These are phyloP conservation scores for Penicillium verrucosum DNA, from an alignment of 2,329 filamentous ascomycete genomes.

Conservation along the genomic window DNA sequence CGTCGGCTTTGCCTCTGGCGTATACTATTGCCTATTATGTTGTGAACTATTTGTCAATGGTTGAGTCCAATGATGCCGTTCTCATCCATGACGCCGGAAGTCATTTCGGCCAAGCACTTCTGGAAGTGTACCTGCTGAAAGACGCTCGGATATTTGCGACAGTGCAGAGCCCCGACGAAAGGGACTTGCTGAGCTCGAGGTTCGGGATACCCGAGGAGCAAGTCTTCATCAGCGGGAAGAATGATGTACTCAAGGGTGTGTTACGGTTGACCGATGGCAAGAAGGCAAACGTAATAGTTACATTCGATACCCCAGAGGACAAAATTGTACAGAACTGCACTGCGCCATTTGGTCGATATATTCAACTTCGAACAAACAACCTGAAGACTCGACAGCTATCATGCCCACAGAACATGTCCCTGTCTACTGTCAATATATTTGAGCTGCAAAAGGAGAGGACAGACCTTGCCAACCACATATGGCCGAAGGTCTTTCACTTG, in stretches of 20 bases:
- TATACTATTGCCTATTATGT: slow-evolving; percentile 25
- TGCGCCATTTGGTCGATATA: slow-evolving; percentile 29
- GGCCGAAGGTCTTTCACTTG: slow-evolving; percentile 12
- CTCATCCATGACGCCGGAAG: slow-evolving; percentile 31
- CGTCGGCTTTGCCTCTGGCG: slow-evolving; percentile 20
- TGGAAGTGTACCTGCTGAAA: slow-evolving; percentile 15
- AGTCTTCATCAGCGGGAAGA: slow-evolving; percentile 12
- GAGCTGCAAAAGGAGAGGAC: slow-evolving; percentile 8
- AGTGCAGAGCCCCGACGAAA: slow-evolving; percentile 11
- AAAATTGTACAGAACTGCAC: slow-evolving; percentile 5
- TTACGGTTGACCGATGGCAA: neutral
- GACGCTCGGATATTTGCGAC: slow-evolving; percentile 13
- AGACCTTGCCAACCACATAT: slow-evolving; percentile 6
- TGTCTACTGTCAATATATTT: slow-evolving; percentile 17
- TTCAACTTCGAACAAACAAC: slow-evolving; percentile 28
- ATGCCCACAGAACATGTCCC: slow-evolving; percentile 6
- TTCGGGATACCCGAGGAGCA: slow-evolving; percentile 12
- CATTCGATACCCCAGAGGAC: neutral
- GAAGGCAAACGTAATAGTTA: slow-evolving; percentile 18
- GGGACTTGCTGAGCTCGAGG: slow-evolving; percentile 1
- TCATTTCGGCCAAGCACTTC: slow-evolving; percentile 22
- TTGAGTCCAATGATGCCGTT: slow-evolving; percentile 22
- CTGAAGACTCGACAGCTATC: neutral
- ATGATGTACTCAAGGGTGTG: slow-evolving; percentile 4
- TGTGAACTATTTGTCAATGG: slow-evolving; percentile 16